Percentiles rank a stretch among this genome's conserved stretches.
These are phyloP conservation scores for Aspergillus viridinutans DNA, from an alignment of 2,329 filamentous ascomycete species.

Conservation along the genomic window DNA sequence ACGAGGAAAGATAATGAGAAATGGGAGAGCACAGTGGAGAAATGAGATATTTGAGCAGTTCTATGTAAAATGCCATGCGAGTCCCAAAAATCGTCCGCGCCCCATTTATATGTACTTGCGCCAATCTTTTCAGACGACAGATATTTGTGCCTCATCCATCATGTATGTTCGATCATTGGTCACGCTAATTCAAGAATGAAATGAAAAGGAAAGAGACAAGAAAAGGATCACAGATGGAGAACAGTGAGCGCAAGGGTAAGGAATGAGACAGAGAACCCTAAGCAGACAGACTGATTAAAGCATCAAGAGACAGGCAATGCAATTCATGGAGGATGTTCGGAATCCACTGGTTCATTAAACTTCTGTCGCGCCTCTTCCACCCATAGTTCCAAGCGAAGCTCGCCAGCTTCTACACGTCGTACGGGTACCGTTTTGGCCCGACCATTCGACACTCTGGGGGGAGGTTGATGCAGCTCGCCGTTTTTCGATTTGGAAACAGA, in stretches of 20 bases:
- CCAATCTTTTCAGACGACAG: slow-evolving; percentile 30
- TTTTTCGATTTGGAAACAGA: slow-evolving; percentile 37
- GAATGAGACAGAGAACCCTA: neutral
- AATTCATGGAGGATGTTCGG: slow-evolving; percentile 34
- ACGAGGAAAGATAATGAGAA: neutral
- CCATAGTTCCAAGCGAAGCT: slow-evolving; percentile 65
- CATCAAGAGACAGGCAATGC: slow-evolving; percentile 4
- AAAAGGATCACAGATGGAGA: slow-evolving; percentile 8
- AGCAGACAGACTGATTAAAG: slow-evolving; percentile 1
- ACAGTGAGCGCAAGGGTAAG: slow-evolving; percentile 2
- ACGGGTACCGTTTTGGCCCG: slow-evolving; percentile 58
- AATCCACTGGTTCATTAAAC: slow-evolving; percentile 40
- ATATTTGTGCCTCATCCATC: slow-evolving; percentile 33
- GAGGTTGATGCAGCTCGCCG: slow-evolving; percentile 32
- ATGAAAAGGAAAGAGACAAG: slow-evolving; percentile 8
- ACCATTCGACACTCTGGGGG: slow-evolving; percentile 37
- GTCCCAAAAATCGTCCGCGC: slow-evolving; percentile 35
- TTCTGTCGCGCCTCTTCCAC: slow-evolving; percentile 62
- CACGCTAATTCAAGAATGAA: slow-evolving; percentile 39
- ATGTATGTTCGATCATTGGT: slow-evolving; percentile 40
- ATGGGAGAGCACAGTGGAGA: slow-evolving; percentile 24
- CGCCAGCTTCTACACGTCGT: slow-evolving; percentile 59
- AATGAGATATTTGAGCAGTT: slow-evolving; percentile 28
- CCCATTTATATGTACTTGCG: slow-evolving; percentile 38
- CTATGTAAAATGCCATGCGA: slow-evolving; percentile 39